A percentile compares a stretch with the other conserved stretches of the same genome.
phyloP scores from a whole-genome alignment of 208 protist species.

The Trypanosoma avium region DNA sequence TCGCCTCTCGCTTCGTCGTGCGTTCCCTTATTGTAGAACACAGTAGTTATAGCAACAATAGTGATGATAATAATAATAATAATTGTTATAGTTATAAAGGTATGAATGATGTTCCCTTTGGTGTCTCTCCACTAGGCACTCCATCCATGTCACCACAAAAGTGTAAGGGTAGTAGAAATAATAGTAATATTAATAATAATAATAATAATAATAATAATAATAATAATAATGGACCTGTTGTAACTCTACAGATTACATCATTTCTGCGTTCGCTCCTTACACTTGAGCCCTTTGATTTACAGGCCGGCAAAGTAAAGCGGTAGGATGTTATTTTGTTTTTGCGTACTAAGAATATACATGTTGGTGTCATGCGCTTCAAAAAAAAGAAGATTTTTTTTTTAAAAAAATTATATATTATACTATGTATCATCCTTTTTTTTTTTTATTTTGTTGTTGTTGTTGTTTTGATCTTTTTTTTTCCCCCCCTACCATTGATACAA shows the following conservation, averaged over 20 bases:
- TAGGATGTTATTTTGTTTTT: conserved; percentile 1
- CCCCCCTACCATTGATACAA: too few relatives aligned
- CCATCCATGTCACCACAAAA: neutral
- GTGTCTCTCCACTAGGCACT: conserved; percentile 24
- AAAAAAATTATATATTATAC: too few relatives aligned
- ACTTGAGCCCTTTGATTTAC: conserved; percentile 39
- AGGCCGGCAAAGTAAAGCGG: conserved; percentile 29
- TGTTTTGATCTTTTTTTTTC: too few relatives aligned
- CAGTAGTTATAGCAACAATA: neutral
- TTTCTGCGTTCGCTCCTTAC: conserved; percentile 33
- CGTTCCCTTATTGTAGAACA: conserved; percentile 24
- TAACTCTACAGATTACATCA: conserved; percentile 27
- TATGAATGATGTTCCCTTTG: neutral
- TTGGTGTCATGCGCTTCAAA: too few relatives aligned
- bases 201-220: too few relatives aligned
- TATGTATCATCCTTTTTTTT: too few relatives aligned
- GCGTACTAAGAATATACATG: neutral
- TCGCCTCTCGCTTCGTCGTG: conserved; percentile 36
- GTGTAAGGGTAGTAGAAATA: too few relatives aligned
- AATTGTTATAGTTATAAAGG: too few relatives aligned
- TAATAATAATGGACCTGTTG: neutral
- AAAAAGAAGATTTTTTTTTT: too few relatives aligned
- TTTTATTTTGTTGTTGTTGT: too few relatives aligned
- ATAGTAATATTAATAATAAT: too few relatives aligned
- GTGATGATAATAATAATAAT: too few relatives aligned